Conservation (phyloP, 2,329 filamentous ascomycete species). For the Phyllosticta citriasiana region DNA sequence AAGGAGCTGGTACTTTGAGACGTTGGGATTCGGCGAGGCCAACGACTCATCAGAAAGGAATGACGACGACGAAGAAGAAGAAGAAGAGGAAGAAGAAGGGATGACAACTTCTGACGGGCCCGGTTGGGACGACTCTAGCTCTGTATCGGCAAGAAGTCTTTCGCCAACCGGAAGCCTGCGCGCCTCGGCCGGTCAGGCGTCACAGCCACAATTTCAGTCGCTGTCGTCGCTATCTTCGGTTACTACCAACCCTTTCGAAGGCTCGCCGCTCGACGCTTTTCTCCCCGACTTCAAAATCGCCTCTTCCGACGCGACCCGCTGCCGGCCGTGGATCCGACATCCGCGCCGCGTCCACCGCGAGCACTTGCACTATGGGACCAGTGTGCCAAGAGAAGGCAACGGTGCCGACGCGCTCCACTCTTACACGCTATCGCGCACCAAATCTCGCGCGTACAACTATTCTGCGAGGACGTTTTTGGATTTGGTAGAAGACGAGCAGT, state of each 20-base stretch:
- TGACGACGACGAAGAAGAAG: neutral
- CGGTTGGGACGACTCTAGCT: no score
- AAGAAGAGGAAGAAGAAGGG: neutral
- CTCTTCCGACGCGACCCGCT: neutral
- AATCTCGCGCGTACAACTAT: constrained; percentile 46
- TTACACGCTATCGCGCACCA: constrained; percentile 45
- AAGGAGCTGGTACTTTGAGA: neutral
- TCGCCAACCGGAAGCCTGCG: neutral
- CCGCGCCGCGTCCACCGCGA: constrained; percentile 24
- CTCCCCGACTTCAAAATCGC: neutral
- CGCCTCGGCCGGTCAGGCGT: no score
- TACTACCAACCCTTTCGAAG: neutral
- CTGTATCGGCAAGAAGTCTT: neutral
- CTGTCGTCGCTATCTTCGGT: neutral
- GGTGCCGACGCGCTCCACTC: constrained; percentile 19
- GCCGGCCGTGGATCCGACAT: constrained; percentile 36
- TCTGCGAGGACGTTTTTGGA: constrained; percentile 49
- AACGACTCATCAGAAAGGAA: neutral
- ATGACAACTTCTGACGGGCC: no score
- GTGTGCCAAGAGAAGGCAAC: no score
- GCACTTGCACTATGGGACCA: no score
- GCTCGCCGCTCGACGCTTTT: neutral
- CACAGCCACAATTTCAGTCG: neutral
- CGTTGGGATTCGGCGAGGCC: neutral
- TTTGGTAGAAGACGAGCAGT: constrained; percentile 43